Conservation (phyloP, 2,329 filamentous ascomycete species). For the Fusarium proliferatum region DNA sequence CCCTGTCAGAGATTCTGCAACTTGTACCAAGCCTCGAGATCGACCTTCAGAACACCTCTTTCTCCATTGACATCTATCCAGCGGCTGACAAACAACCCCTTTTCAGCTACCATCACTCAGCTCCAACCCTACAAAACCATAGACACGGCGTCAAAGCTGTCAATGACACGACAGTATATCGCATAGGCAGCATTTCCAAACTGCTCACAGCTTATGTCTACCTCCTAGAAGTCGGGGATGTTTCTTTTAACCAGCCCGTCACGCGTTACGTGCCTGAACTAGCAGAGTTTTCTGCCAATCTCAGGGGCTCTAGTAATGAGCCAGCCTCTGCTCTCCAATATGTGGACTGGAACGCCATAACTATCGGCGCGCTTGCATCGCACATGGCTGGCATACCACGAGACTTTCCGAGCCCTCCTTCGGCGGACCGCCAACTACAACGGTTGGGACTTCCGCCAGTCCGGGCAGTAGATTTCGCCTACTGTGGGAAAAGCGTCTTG, state of each 20-base stretch:
- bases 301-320: no score
- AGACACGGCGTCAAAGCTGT: not conserved
- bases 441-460: not conserved
- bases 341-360: not conserved
- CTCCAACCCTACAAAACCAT: not conserved
- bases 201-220: not conserved
- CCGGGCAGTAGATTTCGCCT: not conserved
- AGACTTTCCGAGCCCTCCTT: not conserved
- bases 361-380: not conserved
- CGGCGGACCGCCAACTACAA: not conserved
- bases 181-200: slow-evolving; percentile 11
- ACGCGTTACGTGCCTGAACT: not conserved
- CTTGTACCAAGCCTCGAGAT: not conserved
- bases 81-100: not conserved
- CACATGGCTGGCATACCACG: not conserved
- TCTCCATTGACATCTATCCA: not conserved
- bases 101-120: not conserved
- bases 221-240: accelerated
- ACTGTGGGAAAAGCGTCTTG: not conserved
- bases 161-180: not conserved
- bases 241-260: not conserved
- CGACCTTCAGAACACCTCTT: not conserved
- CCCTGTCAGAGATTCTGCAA: not conserved
- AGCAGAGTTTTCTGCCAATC: not conserved
- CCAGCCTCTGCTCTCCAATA: not conserved